A percentile compares a stretch with the other conserved stretches of the same genome.
phyloP scores from a whole-genome alignment of 805 yeast species.

The Wickerhamiella musiphila region DNA sequence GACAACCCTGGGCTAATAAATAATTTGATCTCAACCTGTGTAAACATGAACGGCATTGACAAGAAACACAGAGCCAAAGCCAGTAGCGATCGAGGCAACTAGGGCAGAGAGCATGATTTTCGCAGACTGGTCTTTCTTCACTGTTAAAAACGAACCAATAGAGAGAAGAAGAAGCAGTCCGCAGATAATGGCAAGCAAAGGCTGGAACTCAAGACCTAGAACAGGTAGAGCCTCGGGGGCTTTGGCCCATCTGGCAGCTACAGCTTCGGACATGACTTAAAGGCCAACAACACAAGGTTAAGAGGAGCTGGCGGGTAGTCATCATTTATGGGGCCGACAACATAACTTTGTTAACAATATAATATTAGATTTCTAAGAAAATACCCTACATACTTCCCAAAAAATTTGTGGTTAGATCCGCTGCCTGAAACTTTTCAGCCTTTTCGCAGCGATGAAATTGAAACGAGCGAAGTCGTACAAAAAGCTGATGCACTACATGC shows the following conservation, averaged over 20 bases:
- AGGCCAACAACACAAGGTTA: too few species aligned
- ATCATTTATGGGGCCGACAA: too few species aligned
- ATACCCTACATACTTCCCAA: too few species aligned
- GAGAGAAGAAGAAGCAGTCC: constrained; percentile 11
- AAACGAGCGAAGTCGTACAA: constrained; percentile 88
- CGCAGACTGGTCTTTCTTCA: constrained; percentile 10
- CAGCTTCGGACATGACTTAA: too few species aligned
- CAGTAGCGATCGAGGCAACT: constrained; percentile 21
- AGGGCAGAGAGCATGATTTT: constrained; percentile 18
- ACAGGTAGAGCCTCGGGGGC: constrained; percentile 13
- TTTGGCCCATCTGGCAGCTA: too few species aligned
- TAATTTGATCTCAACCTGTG: too few species aligned
- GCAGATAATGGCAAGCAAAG: constrained; percentile 10
- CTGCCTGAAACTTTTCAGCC: not conserved
- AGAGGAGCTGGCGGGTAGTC: too few species aligned
- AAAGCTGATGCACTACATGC: constrained; percentile 76
- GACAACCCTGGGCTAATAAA: too few species aligned
- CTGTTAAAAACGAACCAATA: constrained; percentile 13
- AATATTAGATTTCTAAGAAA: not conserved
- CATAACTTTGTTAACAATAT: too few species aligned
- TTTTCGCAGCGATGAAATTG: constrained; percentile 54
- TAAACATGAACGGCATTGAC: constrained; percentile 32
- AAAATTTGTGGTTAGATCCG: too few species aligned
- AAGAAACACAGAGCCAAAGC: constrained; percentile 26
- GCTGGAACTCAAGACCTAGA: constrained; percentile 15